Conservation (phyloP, 2,329 filamentous ascomycete species). For the Ascochyta pisi region DNA sequence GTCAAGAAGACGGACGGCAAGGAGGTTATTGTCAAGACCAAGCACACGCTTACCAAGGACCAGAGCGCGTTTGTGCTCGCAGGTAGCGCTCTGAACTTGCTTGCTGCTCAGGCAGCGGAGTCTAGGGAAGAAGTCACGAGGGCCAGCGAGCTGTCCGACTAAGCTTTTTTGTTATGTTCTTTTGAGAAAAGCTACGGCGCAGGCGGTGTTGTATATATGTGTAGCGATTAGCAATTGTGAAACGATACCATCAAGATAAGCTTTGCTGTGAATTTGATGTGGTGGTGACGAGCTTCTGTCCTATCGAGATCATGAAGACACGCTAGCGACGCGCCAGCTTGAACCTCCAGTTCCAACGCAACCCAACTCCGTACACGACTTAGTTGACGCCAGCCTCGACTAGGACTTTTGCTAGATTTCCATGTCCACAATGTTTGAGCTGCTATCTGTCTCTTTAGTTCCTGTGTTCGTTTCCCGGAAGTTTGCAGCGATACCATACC, state of each 20-base stretch:
- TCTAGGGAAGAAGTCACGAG: conserved; percentile 46
- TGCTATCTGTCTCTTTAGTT: background rate
- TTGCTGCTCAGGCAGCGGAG: conserved; percentile 68
- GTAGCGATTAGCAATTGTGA: conserved; percentile 9
- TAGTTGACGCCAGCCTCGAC: background rate
- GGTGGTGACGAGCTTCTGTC: too few relatives aligned
- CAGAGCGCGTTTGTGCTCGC: conserved; percentile 93
- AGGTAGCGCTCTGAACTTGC: conserved; percentile 88
- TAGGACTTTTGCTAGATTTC: background rate
- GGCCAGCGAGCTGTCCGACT: conserved; percentile 50
- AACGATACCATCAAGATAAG: background rate
- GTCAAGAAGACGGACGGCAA: conserved; percentile 63
- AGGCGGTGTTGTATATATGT: conserved; percentile 17
- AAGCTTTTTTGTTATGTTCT: conserved; percentile 5
- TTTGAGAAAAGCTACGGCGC: conserved; percentile 10
- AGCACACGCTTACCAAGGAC: conserved; percentile 86
- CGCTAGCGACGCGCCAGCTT: background rate
- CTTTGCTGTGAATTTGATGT: too few relatives aligned
- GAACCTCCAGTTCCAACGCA: background rate
- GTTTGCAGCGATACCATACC: background rate
- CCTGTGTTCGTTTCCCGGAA: background rate
- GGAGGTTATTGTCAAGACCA: conserved; percentile 74
- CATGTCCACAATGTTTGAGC: background rate
- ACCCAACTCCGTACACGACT: background rate
- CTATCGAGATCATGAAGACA: background rate